Evolutionary conservation across 2,329 filamentous ascomycete genomes (phyloP), one percentile per base, ranked within the genome.

Genomic region (Apiospora saccharicola): DNA sequence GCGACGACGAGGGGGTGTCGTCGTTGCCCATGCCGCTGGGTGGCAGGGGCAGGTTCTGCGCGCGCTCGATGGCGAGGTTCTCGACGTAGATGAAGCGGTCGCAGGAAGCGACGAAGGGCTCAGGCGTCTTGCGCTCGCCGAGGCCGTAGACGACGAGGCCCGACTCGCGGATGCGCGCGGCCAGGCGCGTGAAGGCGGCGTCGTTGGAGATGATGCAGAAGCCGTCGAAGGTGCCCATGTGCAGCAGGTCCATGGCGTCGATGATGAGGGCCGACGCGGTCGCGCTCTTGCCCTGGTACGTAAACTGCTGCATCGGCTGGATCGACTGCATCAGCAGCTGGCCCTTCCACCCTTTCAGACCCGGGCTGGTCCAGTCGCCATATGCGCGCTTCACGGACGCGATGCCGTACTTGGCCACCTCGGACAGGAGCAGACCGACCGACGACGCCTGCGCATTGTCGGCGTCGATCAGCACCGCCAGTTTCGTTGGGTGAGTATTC

Each of bases 181-280:
- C 67, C 24, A 69, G 67, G n/a, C 67, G 67, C 5, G 67, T 69
- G 44, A 69, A 69, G 67, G 49, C 67, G 44, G 44, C 44, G 44
- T 69, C 44, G 67, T 44, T 69, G 19, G 67, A 69, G n/a, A 69
- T 41, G 44, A 69, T 46, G 44, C 67, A 69, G 67, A 69, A 69
- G 41, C 67, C 67, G 67, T 49, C 67, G 8, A 69, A 69, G 43
- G 26, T 44, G 43, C 26, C 30, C n/a, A 41, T 69, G 26, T 69
- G 44, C 24, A 69, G 67, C 43, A 69, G 67, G 67, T 69, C 67
- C 67, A 69, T 69, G 43, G 44, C 67, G 26, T 69, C 67, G 67
- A 69, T 69, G 44, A 51, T 69, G 26, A 69, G 46, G 44, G 67
- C 67, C 19, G 67, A 69, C 12, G 46, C 67, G 26, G 44, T 69